Base-by-base conservation (phyloP, 345 rosid genomes). In the Linum lewisii region DNA sequence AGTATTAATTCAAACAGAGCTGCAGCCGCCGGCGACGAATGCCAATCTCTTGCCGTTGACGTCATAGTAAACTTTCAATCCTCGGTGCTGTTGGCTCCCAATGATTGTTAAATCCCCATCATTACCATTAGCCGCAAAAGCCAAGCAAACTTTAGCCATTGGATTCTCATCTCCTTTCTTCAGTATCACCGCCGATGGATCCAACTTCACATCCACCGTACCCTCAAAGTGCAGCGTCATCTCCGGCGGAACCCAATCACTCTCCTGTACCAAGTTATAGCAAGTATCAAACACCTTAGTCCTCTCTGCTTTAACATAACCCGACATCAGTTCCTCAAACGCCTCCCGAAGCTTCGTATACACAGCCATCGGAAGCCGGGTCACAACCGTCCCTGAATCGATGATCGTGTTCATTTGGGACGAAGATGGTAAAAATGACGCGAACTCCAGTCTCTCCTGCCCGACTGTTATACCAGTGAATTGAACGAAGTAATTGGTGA, bases 321-420 rank as follows among this genome's bases (percentile, higher is more conserved):
- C 10, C 2, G 45, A 32, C 78, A 70, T 73, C 24, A 36, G 50
- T 7, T 37, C 47, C 21, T 19, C 16, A 21, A 77, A 77, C n/a
- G 34, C 25, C 16, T 50, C 58, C 13, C 66, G 54, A 25, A 73
- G 49, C 22, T 9, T 63, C 3, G 32, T 15, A 22, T 70, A 73
- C 21, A 67, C 45, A 1, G 68, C 44, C 20, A 25, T 14, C 5
- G 71, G 69, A 0, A 77, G 62, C 38, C 69, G 71, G 20, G 71
- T 58, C 26, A 77, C 65, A 42, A 52, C 21, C 10, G 81, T 73
- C 32, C 63, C 73, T 15, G 75, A 57, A 51, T 72, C 72, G 7
- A 73, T 54, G n/a, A 70, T 70, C 25, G 74, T 63, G 9, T 60
- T 51, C 6, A 54, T 7, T 3, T 8, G 4, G 10, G 9, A 11